Evolutionary conservation across 768 basidiomycete species (phyloP).

Genomic region (Podaxis sp.): DNA sequence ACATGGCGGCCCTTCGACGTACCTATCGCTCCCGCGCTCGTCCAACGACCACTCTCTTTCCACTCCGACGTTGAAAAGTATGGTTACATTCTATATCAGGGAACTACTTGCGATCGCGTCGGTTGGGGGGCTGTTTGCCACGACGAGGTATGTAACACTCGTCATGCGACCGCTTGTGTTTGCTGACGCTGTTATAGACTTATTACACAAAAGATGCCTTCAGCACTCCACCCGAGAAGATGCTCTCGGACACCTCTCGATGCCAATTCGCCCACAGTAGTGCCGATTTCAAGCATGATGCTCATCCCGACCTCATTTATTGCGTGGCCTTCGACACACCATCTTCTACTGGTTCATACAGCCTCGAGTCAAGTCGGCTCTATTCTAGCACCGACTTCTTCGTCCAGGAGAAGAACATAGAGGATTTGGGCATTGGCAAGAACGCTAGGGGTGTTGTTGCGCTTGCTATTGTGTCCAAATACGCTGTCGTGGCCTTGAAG

Average conservation of each 20-base stretch:
- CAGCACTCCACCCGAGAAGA: conserved; percentile 45
- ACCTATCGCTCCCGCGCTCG: conserved; percentile 52
- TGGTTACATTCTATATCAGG: conserved; percentile 78
- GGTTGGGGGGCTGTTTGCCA: conserved; percentile 59
- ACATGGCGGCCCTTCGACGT: conserved; percentile 83
- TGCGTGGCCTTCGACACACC: conserved; percentile 83
- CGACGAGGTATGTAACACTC: conserved; percentile 55
- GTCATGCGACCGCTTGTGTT: conserved; percentile 4
- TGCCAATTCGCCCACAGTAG: conserved; percentile 92
- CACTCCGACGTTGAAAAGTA: conserved; percentile 72
- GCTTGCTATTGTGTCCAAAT: conserved; percentile 90
- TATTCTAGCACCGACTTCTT: conserved; percentile 89
- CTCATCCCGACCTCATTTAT: conserved; percentile 73
- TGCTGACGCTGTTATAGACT: conserved; percentile 45
- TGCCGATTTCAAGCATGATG: conserved; percentile 75
- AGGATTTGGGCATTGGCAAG: conserved; percentile 84
- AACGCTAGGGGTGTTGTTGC: conserved; percentile 88
- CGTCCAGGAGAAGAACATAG: conserved; percentile 51
- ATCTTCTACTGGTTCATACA: conserved; percentile 40
- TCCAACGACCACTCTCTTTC: conserved; percentile 73
- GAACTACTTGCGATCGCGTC: conserved; percentile 51
- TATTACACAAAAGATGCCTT: conserved; percentile 89
- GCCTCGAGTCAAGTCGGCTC: conserved; percentile 62
- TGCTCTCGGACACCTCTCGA: conserved; percentile 66
- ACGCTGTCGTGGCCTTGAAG: conserved; percentile 85